These are phyloP conservation scores for Volutella citrinella DNA, from an alignment of 2,329 filamentous ascomycete species.

Conservation along the genomic window DNA sequence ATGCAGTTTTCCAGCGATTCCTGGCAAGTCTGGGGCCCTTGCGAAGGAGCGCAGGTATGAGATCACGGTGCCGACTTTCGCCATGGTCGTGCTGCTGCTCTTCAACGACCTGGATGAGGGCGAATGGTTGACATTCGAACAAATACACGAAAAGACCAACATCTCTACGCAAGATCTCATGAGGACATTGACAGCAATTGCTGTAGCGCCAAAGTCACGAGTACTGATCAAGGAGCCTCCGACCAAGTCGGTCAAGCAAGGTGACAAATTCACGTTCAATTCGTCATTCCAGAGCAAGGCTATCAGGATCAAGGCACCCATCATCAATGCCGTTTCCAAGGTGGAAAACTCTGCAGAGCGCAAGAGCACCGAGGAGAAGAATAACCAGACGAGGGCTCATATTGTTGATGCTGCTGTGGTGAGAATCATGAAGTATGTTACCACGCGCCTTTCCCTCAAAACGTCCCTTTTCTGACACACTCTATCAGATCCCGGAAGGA, in stretches of 20 bases:
- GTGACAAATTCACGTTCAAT: slow-evolving; percentile 82
- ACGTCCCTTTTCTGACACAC: neutral
- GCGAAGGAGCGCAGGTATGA: slow-evolving; percentile 75
- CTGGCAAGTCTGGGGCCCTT: slow-evolving; percentile 62
- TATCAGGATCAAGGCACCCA: slow-evolving; percentile 84
- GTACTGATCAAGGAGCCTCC: slow-evolving; percentile 78
- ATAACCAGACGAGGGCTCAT: slow-evolving; percentile 67
- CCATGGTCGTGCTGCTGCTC: slow-evolving; percentile 82
- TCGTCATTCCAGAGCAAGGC: slow-evolving; percentile 76
- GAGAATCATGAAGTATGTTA: slow-evolving; percentile 78
- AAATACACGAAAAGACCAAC: slow-evolving; percentile 79
- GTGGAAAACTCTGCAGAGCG: slow-evolving; percentile 72
- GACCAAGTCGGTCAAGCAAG: slow-evolving; percentile 71
- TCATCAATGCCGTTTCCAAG: slow-evolving; percentile 77
- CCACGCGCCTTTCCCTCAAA: neutral
- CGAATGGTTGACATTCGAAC: slow-evolving; percentile 59
- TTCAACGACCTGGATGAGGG: slow-evolving; percentile 73
- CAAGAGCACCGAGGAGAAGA: slow-evolving; percentile 72
- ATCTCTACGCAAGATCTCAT: slow-evolving; percentile 73
- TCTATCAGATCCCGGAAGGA: slow-evolving; percentile 71
- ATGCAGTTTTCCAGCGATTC: slow-evolving; percentile 70
- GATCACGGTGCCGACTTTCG: slow-evolving; percentile 87
- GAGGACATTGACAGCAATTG: slow-evolving; percentile 76
- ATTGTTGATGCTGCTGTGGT: slow-evolving; percentile 76
- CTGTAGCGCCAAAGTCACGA: slow-evolving; percentile 78